Conservation (phyloP, 1,139 yeast genomes). For the Debaryomycetaceae sp. region DNA sequence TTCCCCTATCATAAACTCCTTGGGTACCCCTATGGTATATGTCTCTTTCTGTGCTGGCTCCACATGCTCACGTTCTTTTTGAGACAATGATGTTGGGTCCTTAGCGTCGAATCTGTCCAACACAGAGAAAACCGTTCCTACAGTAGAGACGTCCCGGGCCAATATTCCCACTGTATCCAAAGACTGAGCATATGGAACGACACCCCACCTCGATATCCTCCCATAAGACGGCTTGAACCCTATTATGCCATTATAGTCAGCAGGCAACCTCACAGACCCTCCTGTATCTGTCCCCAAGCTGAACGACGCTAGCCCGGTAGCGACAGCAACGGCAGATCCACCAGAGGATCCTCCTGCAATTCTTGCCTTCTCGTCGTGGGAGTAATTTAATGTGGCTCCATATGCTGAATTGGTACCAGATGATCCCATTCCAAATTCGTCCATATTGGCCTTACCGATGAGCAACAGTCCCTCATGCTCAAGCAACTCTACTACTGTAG, state of each 20-base stretch:
- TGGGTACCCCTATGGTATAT: conserved; percentile 65
- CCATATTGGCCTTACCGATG: conserved; percentile 90
- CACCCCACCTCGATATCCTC: conserved; percentile 86
- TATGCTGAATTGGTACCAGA: conserved; percentile 53
- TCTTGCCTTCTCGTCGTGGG: conserved; percentile 30
- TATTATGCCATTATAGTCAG: conserved; percentile 74
- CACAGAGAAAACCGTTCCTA: conserved; percentile 49
- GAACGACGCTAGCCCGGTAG: conserved; percentile 63
- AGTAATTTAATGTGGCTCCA: conserved; percentile 73
- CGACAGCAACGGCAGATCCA: conserved; percentile 92
- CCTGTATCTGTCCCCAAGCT: conserved; percentile 93
- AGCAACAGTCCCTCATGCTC: conserved; percentile 47
- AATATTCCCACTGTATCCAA: conserved; percentile 91
- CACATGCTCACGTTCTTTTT: conserved; percentile 27
- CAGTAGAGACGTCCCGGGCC: conserved; percentile 42
- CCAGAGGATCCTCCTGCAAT: conserved; percentile 94
- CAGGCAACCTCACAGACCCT: conserved; percentile 91
- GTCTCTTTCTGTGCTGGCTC: conserved; percentile 9
- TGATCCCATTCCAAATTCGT: conserved; percentile 98
- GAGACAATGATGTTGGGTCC: conserved; percentile 75
- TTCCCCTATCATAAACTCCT: conserved; percentile 59
- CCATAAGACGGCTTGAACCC: conserved; percentile 97
- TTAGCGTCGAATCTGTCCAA: conserved; percentile 61
- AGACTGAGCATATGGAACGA: conserved; percentile 88
- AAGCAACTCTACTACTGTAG: conserved; percentile 66